These are phyloP conservation scores for Ophiostoma triangulosporum DNA, from an alignment of 2,329 filamentous ascomycete genomes.

Conservation along the genomic window DNA sequence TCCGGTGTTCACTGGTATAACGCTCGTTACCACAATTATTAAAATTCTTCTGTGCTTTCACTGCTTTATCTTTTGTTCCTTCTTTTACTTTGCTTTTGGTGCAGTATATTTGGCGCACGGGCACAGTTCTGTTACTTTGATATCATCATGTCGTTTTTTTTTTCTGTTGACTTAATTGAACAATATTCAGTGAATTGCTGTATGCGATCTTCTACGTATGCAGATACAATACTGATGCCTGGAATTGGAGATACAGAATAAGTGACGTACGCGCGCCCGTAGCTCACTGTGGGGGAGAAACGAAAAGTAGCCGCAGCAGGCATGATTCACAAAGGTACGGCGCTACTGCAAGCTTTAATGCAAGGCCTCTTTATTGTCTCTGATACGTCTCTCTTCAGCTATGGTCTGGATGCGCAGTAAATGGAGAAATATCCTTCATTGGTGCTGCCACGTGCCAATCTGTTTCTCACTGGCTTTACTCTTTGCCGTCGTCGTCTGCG, in stretches of 20 bases:
- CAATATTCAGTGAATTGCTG: no score
- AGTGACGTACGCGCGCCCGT: constrained; percentile 3
- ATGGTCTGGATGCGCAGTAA: no score
- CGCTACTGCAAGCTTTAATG: no score
- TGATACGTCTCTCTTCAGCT: no score
- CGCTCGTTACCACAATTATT: background rate
- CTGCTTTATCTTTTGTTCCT: constrained; percentile 6
- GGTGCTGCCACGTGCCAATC: no score
- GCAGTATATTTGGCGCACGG: background rate
- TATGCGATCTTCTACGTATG: no score
- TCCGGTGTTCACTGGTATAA: background rate
- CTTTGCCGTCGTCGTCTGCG: constrained; percentile 8
- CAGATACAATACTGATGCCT: constrained; percentile 10
- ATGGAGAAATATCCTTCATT: no score
- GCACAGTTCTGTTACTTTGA: background rate
- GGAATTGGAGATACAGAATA: background rate
- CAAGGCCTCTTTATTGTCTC: no score
- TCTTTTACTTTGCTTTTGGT: background rate
- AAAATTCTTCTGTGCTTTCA: background rate
- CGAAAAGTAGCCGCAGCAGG: background rate
- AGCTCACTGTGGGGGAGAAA: background rate
- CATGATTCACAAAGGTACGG: no score
- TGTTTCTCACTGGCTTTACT: no score
- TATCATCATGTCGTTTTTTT: background rate
- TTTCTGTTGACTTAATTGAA: background rate